A percentile compares a stretch with the other conserved stretches of the same genome.
These are phyloP conservation scores for Pistacia integerrima DNA, from an alignment of 345 rosid species.

Conservation along the genomic window DNA sequence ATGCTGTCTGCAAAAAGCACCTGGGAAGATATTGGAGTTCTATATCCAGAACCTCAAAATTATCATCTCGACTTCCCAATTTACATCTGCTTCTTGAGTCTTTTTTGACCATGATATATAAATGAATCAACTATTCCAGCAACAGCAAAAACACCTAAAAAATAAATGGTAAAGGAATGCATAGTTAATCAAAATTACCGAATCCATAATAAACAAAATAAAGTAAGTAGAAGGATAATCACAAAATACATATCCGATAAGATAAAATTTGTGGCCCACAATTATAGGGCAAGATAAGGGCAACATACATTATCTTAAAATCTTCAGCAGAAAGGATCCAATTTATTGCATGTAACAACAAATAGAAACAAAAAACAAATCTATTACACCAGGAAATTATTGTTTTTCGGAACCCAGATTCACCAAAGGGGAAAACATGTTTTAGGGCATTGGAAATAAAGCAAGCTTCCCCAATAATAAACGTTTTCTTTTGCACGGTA, in stretches of 20 bases:
- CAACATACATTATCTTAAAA: too few relatives aligned
- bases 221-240: not conserved
- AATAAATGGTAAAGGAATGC: not conserved
- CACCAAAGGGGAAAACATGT: too few relatives aligned
- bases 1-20: not conserved
- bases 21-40: not conserved
- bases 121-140: slow-evolving; percentile 87
- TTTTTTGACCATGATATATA: slow-evolving; percentile 75
- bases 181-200: not conserved
- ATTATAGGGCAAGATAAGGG: not conserved
- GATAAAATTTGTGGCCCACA: not conserved
- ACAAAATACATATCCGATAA: not conserved
- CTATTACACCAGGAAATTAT: too few relatives aligned
- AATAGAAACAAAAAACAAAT: not conserved
- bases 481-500: too few relatives aligned
- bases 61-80: slow-evolving; percentile 72
- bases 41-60: not conserved
- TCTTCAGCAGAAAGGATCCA: too few relatives aligned
- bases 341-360: not conserved
- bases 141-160: slow-evolving; percentile 64
- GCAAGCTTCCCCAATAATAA: too few relatives aligned
- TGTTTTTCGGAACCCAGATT: too few relatives aligned
- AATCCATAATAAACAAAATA: not conserved
- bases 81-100: slow-evolving; percentile 82
- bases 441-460: too few relatives aligned